Conservation (phyloP, 2,329 filamentous ascomycete genomes). For the Xylaria sp. region DNA sequence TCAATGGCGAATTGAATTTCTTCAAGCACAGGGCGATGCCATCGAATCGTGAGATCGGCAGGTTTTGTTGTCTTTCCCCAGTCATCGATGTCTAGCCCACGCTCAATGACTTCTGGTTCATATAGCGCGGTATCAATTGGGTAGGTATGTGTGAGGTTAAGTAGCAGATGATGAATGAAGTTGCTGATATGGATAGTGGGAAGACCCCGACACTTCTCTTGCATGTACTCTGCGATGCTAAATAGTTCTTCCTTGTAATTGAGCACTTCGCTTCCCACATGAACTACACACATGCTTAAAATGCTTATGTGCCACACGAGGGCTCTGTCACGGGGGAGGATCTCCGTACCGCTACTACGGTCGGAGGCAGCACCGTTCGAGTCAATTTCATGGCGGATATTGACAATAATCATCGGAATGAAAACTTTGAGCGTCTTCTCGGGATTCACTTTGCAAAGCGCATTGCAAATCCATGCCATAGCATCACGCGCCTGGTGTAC, state of each 20-base stretch:
- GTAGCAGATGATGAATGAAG: slow-evolving; percentile 93
- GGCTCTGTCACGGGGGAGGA: slow-evolving; percentile 89
- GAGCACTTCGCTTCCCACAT: slow-evolving; percentile 90
- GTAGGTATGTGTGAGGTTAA: slow-evolving; percentile 95
- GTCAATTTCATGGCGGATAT: slow-evolving; percentile 96
- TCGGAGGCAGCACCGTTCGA: slow-evolving; percentile 96
- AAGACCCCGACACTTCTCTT: slow-evolving; percentile 91
- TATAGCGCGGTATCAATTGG: slow-evolving; percentile 90
- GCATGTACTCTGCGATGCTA: slow-evolving; percentile 94
- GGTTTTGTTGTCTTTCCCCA: slow-evolving; percentile 87
- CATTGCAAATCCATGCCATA: slow-evolving; percentile 98
- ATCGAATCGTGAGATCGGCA: slow-evolving; percentile 82
- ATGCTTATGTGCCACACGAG: slow-evolving; percentile 98
- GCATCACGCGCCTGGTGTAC: slow-evolving; percentile 97
- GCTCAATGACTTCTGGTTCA: slow-evolving; percentile 77
- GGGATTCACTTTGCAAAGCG: slow-evolving; percentile 93
- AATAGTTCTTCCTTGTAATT: slow-evolving; percentile 90
- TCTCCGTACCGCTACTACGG: slow-evolving; percentile 90
- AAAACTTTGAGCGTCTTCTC: slow-evolving; percentile 92
- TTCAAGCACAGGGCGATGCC: slow-evolving; percentile 84
- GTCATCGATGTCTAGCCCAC: slow-evolving; percentile 78
- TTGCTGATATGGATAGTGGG: slow-evolving; percentile 97
- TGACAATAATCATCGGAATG: slow-evolving; percentile 87
- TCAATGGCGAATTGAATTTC: slow-evolving; percentile 92
- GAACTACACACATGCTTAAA: slow-evolving; percentile 97